Conservation (phyloP, 768 basidiomycete genomes). For the Suillus ampliporus region DNA sequence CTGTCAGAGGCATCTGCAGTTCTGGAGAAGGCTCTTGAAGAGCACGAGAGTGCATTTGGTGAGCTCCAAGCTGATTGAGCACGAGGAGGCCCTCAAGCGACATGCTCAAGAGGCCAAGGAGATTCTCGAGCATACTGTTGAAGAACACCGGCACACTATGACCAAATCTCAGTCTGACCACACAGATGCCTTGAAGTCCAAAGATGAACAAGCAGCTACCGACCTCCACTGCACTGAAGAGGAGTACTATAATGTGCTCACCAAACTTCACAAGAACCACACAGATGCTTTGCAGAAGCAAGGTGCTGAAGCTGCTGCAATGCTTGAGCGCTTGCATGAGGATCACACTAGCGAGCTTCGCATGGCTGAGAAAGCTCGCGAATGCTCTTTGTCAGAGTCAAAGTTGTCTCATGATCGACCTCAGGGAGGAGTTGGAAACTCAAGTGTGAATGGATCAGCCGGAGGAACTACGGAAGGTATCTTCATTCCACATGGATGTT, state of each 20-base stretch:
- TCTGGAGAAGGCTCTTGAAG: slow-evolving; percentile 55
- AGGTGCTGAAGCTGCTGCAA: slow-evolving; percentile 62
- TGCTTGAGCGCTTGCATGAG: slow-evolving; percentile 70
- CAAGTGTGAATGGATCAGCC: slow-evolving; percentile 62
- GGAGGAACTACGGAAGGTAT: slow-evolving; percentile 71
- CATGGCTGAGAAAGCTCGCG: slow-evolving; percentile 74
- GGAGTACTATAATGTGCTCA: slow-evolving; percentile 82
- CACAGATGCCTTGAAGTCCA: slow-evolving; percentile 58
- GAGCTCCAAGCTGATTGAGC: slow-evolving; percentile 59
- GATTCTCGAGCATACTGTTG: slow-evolving; percentile 50
- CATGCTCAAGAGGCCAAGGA: slow-evolving; percentile 61
- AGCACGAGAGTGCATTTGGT: slow-evolving; percentile 66
- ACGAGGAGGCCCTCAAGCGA: slow-evolving; percentile 57
- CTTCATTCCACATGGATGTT: slow-evolving; percentile 1
- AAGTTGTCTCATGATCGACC: slow-evolving; percentile 61
- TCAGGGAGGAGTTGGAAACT: slow-evolving; percentile 42
- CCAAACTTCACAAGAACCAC: slow-evolving; percentile 77
- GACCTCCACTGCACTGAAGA: slow-evolving; percentile 73
- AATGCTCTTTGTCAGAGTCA: slow-evolving; percentile 77
- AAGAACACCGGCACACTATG: slow-evolving; percentile 60
- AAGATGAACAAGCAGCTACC: slow-evolving; percentile 62
- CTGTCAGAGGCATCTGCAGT: slow-evolving; percentile 47
- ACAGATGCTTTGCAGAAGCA: slow-evolving; percentile 66
- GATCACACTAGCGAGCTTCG: slow-evolving; percentile 79
- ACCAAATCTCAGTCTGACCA: slow-evolving; percentile 58